Base-by-base conservation (phyloP, 495 filamentous ascomycete genomes). In the Podospora tetraspora region DNA sequence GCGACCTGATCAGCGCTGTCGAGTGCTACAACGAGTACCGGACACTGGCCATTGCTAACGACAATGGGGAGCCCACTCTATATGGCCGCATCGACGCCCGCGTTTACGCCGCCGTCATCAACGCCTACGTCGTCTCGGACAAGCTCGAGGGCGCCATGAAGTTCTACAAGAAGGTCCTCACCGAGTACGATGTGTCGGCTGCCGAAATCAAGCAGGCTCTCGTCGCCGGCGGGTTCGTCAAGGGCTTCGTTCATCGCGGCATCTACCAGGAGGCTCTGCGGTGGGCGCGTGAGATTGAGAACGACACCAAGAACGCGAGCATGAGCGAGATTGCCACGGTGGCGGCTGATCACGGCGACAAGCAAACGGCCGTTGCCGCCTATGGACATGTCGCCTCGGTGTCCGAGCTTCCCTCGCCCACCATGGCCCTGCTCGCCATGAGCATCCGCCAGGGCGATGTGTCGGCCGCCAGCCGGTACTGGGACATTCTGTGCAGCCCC, bases 21-120 rank as follows among this genome's bases (percentile, higher is more conserved):
- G 95, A 98, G 73, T 92, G 92, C 80, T 97, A 96, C 80, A 92
- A 96, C 71, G 92, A 94, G 78, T 99, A 98, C 83, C 92, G 91
- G 74, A 82, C 84, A 12, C 84, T 97, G 19, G 94, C 92, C 29
- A 86, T 95, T 69, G 89, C 88, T 29, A 85, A 95, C 72, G 91
- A 97, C 78, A 85, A 85, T 43, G 93, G 93, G 27, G 84, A 89
- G 59, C 83, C 89, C 66, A 84, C 84, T n/a, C 82, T 91, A 32
- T 84, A 88, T 43, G 84, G 91, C 65, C 88, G 94, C 21, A 84
- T 91, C 52, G 93, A 97, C 73, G 88, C 89, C 27, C 83, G 90
- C 66, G 88, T 99, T 30, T 98, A 99, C 77, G 92, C 93, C 37
- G 84, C 95, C 32, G 79, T 99, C 61, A 88, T 98, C 79, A 89